phyloP scores from a whole-genome alignment of 345 rosid genomes.

The Salix koriyanagi region DNA sequence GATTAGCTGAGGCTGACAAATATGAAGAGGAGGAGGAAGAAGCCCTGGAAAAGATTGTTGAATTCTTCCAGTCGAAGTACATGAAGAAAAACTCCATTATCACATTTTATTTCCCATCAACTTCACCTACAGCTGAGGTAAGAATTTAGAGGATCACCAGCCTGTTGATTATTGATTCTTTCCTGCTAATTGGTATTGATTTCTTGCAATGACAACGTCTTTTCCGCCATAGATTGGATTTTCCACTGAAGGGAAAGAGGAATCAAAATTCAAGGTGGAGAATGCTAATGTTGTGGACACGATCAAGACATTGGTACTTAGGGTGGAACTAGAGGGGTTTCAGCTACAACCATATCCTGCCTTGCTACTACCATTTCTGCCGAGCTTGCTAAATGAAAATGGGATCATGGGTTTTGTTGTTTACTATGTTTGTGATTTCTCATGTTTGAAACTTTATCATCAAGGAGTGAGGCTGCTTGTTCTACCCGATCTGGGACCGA shows the following conservation, averaged over 20 bases:
- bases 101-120: constrained; percentile 65
- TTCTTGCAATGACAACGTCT: neutral
- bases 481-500: no score
- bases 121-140: constrained; percentile 56
- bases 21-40: constrained; percentile 91
- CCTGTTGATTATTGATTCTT: no score
- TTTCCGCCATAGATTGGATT: constrained; percentile 41
- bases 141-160: no score
- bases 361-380: constrained; percentile 52
- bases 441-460: no score
- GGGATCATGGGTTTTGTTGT: neutral
- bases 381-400: constrained; percentile 37
- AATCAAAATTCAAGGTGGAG: constrained; percentile 51
- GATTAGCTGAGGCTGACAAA: constrained; percentile 73
- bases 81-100: constrained; percentile 64
- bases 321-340: constrained; percentile 70
- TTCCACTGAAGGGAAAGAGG: constrained; percentile 61
- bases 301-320: constrained; percentile 91
- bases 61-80: constrained; percentile 85
- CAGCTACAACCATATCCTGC: constrained; percentile 60
- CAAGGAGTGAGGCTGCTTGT: no score
- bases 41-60: constrained; percentile 68
- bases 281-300: constrained; percentile 69
- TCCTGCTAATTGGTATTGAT: no score
- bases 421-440: neutral